Conservation (phyloP, 2,329 filamentous ascomycete species). For the Alternaria ventricosa region DNA sequence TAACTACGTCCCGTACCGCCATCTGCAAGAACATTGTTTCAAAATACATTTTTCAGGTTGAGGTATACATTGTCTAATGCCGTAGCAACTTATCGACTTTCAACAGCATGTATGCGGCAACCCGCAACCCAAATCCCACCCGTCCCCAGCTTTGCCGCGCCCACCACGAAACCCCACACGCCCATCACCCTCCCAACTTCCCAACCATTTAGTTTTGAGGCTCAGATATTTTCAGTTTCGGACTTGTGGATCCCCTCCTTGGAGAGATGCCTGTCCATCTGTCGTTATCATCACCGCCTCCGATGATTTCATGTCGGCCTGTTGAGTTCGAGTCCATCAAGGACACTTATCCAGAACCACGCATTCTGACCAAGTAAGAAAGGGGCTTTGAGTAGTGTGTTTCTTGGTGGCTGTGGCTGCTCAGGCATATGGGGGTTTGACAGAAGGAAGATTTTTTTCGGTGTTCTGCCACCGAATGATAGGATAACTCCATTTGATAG, state of each 20-base stretch:
- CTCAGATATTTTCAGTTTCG: not conserved
- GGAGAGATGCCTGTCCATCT: not conserved
- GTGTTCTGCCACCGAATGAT: not conserved
- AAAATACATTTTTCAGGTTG: not conserved
- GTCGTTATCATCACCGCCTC: not conserved
- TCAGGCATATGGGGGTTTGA: not conserved
- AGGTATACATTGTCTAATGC: not conserved
- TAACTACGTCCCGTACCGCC: not conserved
- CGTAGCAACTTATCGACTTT: not conserved
- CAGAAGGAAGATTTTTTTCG: not conserved
- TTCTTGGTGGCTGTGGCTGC: not conserved
- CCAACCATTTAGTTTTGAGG: not conserved
- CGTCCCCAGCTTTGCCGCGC: not conserved
- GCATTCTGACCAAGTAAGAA: not conserved
- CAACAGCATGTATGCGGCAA: not conserved
- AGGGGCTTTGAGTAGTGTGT: not conserved
- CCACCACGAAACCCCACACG: not conserved
- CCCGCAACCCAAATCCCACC: not conserved
- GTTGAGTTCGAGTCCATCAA: not conserved
- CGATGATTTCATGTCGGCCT: not conserved
- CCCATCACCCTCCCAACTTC: not conserved
- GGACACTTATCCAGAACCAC: not conserved
- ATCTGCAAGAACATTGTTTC: not conserved
- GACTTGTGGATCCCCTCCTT: not conserved
- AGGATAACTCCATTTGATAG: not conserved